Conservation (phyloP, 2,329 filamentous ascomycete genomes). For the Colletotrichum sp. region DNA sequence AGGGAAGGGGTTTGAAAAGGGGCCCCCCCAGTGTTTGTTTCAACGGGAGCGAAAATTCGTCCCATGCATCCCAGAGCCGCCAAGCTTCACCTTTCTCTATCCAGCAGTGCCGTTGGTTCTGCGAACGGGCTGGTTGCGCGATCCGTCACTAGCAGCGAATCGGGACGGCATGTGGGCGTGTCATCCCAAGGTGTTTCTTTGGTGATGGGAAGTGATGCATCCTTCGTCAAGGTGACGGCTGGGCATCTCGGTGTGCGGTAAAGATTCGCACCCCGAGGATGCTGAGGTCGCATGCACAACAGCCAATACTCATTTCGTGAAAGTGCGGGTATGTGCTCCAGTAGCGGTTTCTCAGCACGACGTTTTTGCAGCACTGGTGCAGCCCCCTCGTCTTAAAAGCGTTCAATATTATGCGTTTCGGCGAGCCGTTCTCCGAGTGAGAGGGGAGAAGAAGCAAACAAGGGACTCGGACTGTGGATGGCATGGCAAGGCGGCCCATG, state of each 20-base stretch:
- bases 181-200: not conserved
- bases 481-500: not conserved
- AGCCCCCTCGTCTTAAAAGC: not conserved
- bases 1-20: not conserved
- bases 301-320: slow-evolving; percentile 12
- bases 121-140: not conserved
- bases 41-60: slow-evolving; percentile 11
- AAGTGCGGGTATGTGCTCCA: not conserved
- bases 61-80: slow-evolving; percentile 3
- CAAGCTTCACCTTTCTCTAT: not conserved
- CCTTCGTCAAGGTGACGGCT: not conserved
- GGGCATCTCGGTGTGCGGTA: not conserved
- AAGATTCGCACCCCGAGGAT: not conserved
- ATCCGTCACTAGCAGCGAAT: not conserved
- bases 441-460: not conserved
- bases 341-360: not conserved
- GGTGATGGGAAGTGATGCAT: not conserved
- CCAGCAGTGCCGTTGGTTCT: not conserved
- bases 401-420: not conserved
- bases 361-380: not conserved
- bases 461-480: not conserved
- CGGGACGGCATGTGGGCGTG: slow-evolving; percentile 5
- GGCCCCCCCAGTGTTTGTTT: slow-evolving; percentile 14
- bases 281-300: not conserved
- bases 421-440: not conserved